Base-by-base conservation (phyloP, 108 stramenopile genomes). In the Asterionellopsis glacialis region DNA sequence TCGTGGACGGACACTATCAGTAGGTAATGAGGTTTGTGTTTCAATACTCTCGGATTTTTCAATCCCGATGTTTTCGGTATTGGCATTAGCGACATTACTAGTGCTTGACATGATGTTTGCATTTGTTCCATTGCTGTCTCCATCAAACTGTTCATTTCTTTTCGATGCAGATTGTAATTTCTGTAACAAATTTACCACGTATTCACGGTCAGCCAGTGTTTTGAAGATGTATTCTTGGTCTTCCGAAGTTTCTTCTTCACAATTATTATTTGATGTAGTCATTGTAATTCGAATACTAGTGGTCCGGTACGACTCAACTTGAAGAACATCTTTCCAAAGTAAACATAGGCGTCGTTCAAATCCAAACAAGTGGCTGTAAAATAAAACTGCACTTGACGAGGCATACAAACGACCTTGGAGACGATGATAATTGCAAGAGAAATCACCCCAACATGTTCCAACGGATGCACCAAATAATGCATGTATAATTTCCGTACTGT, bases 361-460 rank as follows among this genome's bases (percentile, higher is more conserved):
- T 13, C 88, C 88, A 63, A 90, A 77, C 9, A 84, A 52, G 59
- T 86, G 86, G 51, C 73, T 74, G 49, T 82, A 83, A 59, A 82
- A 90, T 22, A 83, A 69, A 22, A 90, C 21, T 28, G 73, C 80
- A 27, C 63, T 53, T 9, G 73, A 74, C 33, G 83, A 68, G 11
- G 73, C 80, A 56, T 84, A 90, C 26, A 90, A 51, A 22, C 82
- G 61, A 9, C 88, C 88, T 12, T 67, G 60, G 26, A 84, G 75
- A 10, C 84, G 70, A 40, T 76, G 65, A 57, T 80, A 81, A 11
- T 79, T 76, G 55, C 80, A 80, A 14, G 75, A 68, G 59, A 78
- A 82, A 42, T 78, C 77, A 14, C 72, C 77, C 25, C 67, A 60
- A 11, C 80, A 80, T 54, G 66, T 33, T 4, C 80, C 83, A 11